phyloP scores from a whole-genome alignment of 768 basidiomycete genomes.

The Sistotremastrum niveocremeum region DNA sequence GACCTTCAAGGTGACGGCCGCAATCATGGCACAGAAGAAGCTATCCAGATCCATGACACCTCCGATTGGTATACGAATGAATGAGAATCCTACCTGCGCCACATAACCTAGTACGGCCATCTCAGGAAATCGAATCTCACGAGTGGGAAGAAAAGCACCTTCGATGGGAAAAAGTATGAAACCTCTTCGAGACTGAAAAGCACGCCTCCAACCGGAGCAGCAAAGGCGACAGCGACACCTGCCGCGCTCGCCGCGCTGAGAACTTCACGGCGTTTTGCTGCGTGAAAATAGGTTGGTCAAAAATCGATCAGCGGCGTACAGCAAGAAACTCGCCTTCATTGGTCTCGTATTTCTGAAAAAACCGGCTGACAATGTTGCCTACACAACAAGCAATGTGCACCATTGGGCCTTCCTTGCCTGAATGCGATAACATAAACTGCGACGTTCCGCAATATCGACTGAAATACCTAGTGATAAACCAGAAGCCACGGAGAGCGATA shows the following conservation, averaged over 20 bases:
- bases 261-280: conserved; percentile 45
- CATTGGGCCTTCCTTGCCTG: conserved; percentile 63
- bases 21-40: conserved; percentile 93
- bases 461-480: conserved; percentile 67
- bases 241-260: conserved; percentile 93
- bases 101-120: neutral
- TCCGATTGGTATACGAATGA: too few species aligned
- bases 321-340: conserved; percentile 61
- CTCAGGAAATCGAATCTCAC: neutral
- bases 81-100: too few species aligned
- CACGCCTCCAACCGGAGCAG: conserved; percentile 95
- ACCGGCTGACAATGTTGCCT: conserved; percentile 84
- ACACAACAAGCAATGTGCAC: conserved; percentile 90
- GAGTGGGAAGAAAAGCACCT: conserved; percentile 29
- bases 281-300: conserved; percentile 25
- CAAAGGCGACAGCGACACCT: conserved; percentile 97
- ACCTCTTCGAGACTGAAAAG: conserved; percentile 98
- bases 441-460: conserved; percentile 4
- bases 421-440: conserved; percentile 4
- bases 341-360: conserved; percentile 79
- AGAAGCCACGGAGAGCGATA: conserved; percentile 84
- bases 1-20: conserved; percentile 88
- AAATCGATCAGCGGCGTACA: neutral
- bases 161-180: conserved; percentile 92
- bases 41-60: conserved; percentile 21